Percentiles rank a stretch among this genome's conserved stretches.
Conservation (phyloP, 805 yeast genomes). For the Candida mattraensis region DNA sequence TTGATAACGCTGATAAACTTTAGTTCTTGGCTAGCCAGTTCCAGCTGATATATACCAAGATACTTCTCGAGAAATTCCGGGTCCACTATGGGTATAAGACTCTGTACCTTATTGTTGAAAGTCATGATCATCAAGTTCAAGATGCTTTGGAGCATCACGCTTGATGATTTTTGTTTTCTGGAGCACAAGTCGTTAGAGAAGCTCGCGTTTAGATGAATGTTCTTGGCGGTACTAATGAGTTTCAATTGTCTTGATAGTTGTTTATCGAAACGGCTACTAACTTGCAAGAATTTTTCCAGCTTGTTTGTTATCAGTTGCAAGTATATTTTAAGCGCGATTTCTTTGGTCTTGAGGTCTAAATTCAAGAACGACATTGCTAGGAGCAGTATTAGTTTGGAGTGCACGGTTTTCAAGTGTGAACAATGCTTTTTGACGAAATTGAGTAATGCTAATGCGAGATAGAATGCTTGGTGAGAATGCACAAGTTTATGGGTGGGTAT, state of each 20-base stretch:
- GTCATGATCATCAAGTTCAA: conserved; percentile 22
- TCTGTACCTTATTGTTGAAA: conserved; percentile 17
- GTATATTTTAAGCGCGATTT: conserved; percentile 20
- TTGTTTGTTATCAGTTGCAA: conserved; percentile 20
- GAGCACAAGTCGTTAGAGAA: conserved; percentile 5
- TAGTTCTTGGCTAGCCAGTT: conserved; percentile 21
- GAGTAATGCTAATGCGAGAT: conserved; percentile 20
- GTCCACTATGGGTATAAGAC: conserved; percentile 17
- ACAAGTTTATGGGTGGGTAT: conserved; percentile 21
- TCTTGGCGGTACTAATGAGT: conserved; percentile 9
- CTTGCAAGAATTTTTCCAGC: conserved; percentile 12
- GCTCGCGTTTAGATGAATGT: conserved; percentile 11
- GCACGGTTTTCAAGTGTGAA: not conserved
- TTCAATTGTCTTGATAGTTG: conserved; percentile 12
- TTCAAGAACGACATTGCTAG: conserved; percentile 17
- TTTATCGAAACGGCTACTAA: conserved; percentile 18
- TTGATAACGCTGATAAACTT: conserved; percentile 24
- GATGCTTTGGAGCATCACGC: conserved; percentile 15
- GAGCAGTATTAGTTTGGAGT: conserved; percentile 14
- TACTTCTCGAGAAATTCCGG: conserved; percentile 22
- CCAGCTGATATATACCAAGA: conserved; percentile 27
- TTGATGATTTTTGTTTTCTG: conserved; percentile 12
- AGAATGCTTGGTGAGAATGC: conserved; percentile 21
- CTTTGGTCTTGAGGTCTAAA: conserved; percentile 18
- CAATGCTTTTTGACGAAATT: conserved; percentile 14